Base-by-base conservation (phyloP, 257 asterid species). In the Anisodus tanguticus region DNA sequence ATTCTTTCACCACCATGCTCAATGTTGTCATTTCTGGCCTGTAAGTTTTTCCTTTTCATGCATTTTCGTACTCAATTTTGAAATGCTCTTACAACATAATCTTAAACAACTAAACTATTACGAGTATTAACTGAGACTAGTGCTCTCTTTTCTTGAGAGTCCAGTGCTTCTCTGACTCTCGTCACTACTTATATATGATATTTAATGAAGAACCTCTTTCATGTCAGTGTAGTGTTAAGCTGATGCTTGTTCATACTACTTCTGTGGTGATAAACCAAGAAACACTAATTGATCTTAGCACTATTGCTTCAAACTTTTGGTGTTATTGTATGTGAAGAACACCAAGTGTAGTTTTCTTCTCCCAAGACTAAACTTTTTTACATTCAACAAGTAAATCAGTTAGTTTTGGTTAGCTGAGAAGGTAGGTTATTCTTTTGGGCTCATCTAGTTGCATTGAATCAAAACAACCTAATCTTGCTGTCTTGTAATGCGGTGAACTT, bases 21-120 rank as follows among this genome's bases (percentile, higher is more conserved):
- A 97, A 95, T 82, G 99, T 97, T 71, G 99, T 97, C 66, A 93
- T 97, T 55, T 90, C 99, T 82, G 99, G 99, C 91, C 88, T 97
- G 98, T 95, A 88, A 91, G 98, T 51, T 86, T 71, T 66, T 80
- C 39, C 31, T 26, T 26, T 26, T 26, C 31, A 26, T 26, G 31
- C 31, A 26, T 45, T 66, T n/a, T 35, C 37, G n/a, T 80, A 26
- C 80, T 55, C 45, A 57, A 54, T 45, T 26, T 80, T 26, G 10
- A 79, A 63, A 59, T 22, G 81, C 22, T 76, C 37, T 26, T 13
- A 76, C 22, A 47, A 37, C 43, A 6, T 51, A 6, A 76, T 76
- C 62, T 22, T 22, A 22, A 49, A 49, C 81, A 76, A 22, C 58
- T 76, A 76, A 51, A 12, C 22, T 76, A 11, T 51, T 76, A 76